Evolutionary conservation across 176 grass and related monocot genomes (phyloP).

Genomic region (Rhynchospora breviuscula): DNA sequence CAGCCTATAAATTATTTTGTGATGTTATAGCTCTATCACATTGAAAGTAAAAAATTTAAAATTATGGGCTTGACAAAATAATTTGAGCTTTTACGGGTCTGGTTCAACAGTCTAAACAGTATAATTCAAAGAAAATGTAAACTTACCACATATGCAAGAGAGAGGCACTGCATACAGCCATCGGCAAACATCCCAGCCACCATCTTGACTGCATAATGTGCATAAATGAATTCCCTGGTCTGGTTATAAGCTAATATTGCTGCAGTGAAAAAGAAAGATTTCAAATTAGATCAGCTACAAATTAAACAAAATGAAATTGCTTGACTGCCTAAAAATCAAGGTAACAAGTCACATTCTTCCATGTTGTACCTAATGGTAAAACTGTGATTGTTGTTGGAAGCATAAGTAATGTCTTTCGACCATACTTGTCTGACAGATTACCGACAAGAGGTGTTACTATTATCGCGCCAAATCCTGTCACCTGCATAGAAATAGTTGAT

Average conservation of each 20-base stretch:
- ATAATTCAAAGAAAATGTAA: background rate
- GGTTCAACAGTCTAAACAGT: background rate
- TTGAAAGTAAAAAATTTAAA: background rate
- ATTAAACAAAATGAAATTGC: background rate
- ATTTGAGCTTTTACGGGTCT: background rate
- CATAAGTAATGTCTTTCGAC: conserved; percentile 64
- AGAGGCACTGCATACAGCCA: conserved; percentile 80
- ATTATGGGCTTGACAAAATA: background rate
- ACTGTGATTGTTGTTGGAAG: conserved; percentile 59
- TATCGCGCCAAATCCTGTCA: conserved; percentile 64
- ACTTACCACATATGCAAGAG: conserved; percentile 78
- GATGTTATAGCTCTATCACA: background rate
- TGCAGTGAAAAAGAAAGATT: conserved; percentile 14
- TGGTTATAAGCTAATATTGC: conserved; percentile 59
- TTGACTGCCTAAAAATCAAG: background rate
- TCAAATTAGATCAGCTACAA: background rate
- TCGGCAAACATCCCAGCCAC: conserved; percentile 67
- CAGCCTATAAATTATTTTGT: conserved; percentile 44
- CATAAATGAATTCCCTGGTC: conserved; percentile 48
- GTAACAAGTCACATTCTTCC: background rate
- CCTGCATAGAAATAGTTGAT: conserved; percentile 27
- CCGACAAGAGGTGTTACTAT: conserved; percentile 75
- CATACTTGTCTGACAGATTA: conserved; percentile 86
- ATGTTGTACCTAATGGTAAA: conserved; percentile 47
- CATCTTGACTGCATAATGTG: conserved; percentile 56